phyloP scores from a whole-genome alignment of 257 asterid species.

The Rehmannia glutinosa region DNA sequence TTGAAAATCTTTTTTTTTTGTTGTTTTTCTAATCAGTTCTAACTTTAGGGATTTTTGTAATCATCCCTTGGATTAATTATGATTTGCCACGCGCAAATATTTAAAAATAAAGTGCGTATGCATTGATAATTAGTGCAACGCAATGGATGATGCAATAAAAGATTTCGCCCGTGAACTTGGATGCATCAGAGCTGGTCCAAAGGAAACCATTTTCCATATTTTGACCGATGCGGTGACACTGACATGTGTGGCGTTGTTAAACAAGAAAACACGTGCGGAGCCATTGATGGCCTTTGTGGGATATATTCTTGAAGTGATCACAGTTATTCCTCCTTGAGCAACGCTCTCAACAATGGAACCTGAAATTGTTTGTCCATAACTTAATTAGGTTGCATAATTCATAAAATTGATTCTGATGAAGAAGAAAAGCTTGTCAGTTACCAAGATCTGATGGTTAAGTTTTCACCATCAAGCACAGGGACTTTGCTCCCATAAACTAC shows the following conservation, averaged over 20 bases:
- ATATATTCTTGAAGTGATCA: slow-evolving; percentile 64
- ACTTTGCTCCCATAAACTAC: slow-evolving; percentile 61
- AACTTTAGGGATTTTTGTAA: too few species aligned
- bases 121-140: too few species aligned
- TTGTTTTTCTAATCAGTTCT: too few species aligned
- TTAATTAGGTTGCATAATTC: background rate
- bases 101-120: too few species aligned
- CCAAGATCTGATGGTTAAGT: slow-evolving; percentile 57
- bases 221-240: slow-evolving; percentile 50
- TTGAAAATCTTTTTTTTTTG: too few species aligned
- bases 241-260: slow-evolving; percentile 71
- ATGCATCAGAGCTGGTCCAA: slow-evolving; percentile 4
- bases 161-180: too few species aligned
- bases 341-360: slow-evolving; percentile 88
- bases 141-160: too few species aligned
- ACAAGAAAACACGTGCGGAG: slow-evolving; percentile 52
- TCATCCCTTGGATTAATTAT: too few species aligned
- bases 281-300: slow-evolving; percentile 64
- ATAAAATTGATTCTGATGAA: background rate
- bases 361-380: slow-evolving; percentile 6
- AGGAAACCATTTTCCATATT: slow-evolving; percentile 68
- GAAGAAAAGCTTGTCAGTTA: slow-evolving; percentile 9
- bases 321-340: slow-evolving; percentile 76
- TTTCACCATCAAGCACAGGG: slow-evolving; percentile 65
- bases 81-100: too few species aligned